Evolutionary conservation across 257 asterid genomes (phyloP).

Genomic region (Rubia yunnanensis): DNA sequence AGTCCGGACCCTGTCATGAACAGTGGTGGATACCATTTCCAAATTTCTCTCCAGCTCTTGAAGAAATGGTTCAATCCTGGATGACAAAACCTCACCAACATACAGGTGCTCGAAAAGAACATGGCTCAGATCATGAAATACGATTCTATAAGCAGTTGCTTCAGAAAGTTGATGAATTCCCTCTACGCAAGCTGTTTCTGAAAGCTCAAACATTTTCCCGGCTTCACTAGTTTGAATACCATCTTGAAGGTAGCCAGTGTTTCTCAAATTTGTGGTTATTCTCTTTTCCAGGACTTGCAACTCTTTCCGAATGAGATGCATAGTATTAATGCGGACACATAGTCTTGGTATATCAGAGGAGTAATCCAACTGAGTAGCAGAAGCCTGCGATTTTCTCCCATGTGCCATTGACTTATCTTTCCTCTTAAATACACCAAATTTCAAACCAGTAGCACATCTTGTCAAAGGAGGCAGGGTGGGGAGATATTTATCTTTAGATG

Average conservation of each 20-base stretch:
- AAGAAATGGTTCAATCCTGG: slow-evolving; percentile 85
- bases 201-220: slow-evolving; percentile 41
- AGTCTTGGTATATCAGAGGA: slow-evolving; percentile 37
- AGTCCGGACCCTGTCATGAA: slow-evolving; percentile 77
- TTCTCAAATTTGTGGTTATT: slow-evolving; percentile 47
- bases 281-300: slow-evolving; percentile 55
- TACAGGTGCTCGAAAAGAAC: slow-evolving; percentile 56
- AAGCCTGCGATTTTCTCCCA: slow-evolving; percentile 40
- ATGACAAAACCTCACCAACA: slow-evolving; percentile 51
- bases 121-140: slow-evolving; percentile 58
- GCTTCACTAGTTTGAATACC: slow-evolving; percentile 30
- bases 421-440: slow-evolving; percentile 57
- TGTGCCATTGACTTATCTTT: slow-evolving; percentile 48
- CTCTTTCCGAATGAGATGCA: slow-evolving; percentile 63
- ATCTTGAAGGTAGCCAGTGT: slow-evolving; percentile 33
- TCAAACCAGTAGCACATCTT: slow-evolving; percentile 56
- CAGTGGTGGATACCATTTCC: slow-evolving; percentile 61
- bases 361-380: slow-evolving; percentile 28
- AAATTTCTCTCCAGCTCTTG: slow-evolving; percentile 67
- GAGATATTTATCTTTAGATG: slow-evolving; percentile 48
- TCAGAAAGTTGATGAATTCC: slow-evolving; percentile 75
- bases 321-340: slow-evolving; percentile 74
- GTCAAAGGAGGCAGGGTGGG: slow-evolving; percentile 64
- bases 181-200: slow-evolving; percentile 59
- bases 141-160: slow-evolving; percentile 61